phyloP scores from a whole-genome alignment of 129 eudicot species.

The Oenanthe sinensis region DNA sequence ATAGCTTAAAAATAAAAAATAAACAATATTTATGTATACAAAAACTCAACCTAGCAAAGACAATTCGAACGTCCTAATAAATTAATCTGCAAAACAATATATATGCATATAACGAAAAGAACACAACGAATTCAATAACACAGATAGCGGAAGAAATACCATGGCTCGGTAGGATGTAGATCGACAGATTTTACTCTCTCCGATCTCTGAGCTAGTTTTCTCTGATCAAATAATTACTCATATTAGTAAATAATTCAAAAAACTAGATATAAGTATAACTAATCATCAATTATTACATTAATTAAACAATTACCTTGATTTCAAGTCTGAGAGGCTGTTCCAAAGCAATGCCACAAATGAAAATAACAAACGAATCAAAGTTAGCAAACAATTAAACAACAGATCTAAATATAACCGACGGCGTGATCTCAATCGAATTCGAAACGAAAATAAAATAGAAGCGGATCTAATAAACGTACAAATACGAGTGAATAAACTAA shows the following conservation, averaged over 20 bases:
- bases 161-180: slow-evolving; percentile 99
- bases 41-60: neutral
- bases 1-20: neutral
- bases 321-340: slow-evolving; percentile 10
- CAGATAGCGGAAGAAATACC: slow-evolving; percentile 30
- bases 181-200: slow-evolving; percentile 94
- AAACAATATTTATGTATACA: neutral
- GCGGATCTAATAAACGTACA: neutral
- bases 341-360: neutral
- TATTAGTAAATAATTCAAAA: slow-evolving; percentile 18
- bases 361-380: neutral
- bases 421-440: neutral
- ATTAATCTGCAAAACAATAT: neutral
- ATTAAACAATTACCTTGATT: slow-evolving; percentile 52
- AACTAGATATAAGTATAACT: neutral
- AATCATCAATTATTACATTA: neutral
- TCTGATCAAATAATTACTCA: slow-evolving; percentile 39
- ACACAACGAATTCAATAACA: neutral
- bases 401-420: neutral
- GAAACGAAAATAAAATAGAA: neutral
- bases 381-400: neutral
- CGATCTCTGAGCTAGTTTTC: slow-evolving; percentile 93
- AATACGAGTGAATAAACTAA: neutral
- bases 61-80: neutral
- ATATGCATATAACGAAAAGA: neutral